Evolutionary conservation across 495 filamentous ascomycete genomes (phyloP).

Genomic region (Parmelia sp.): DNA sequence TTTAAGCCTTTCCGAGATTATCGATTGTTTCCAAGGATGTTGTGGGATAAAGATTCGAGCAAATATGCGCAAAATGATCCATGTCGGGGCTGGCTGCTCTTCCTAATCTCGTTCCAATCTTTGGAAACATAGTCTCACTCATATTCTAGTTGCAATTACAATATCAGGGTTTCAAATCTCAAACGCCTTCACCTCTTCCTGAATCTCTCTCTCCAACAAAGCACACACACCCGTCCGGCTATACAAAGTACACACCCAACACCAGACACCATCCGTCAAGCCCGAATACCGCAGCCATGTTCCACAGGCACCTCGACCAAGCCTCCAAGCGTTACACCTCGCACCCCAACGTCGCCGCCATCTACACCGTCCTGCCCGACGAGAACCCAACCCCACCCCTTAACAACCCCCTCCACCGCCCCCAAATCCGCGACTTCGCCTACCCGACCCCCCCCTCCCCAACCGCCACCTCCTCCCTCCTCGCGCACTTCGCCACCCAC

Average conservation of each 20-base stretch:
- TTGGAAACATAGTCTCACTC: neutral
- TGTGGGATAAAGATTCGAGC: neutral
- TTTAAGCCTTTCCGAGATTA: neutral
- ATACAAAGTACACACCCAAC: neutral
- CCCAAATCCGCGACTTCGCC: neutral
- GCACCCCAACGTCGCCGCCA: slow-evolving; percentile 1
- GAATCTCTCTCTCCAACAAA: neutral
- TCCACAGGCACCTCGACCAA: slow-evolving; percentile 1
- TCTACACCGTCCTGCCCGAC: neutral
- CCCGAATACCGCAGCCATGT: neutral
- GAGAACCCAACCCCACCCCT: neutral
- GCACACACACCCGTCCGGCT: too few relatives aligned
- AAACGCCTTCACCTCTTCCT: neutral
- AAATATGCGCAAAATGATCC: neutral
- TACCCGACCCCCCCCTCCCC: neutral
- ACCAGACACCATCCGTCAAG: neutral
- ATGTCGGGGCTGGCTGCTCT: neutral
- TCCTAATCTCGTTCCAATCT: too few relatives aligned
- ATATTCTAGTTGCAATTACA: neutral
- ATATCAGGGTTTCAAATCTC: neutral
- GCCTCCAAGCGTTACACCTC: neutral
- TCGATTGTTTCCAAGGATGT: neutral
- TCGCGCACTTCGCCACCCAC: neutral
- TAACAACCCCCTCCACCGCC: neutral
- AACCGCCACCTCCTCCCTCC: neutral